phyloP scores from a whole-genome alignment of 2,329 filamentous ascomycete genomes.

The Penicillium sp. region DNA sequence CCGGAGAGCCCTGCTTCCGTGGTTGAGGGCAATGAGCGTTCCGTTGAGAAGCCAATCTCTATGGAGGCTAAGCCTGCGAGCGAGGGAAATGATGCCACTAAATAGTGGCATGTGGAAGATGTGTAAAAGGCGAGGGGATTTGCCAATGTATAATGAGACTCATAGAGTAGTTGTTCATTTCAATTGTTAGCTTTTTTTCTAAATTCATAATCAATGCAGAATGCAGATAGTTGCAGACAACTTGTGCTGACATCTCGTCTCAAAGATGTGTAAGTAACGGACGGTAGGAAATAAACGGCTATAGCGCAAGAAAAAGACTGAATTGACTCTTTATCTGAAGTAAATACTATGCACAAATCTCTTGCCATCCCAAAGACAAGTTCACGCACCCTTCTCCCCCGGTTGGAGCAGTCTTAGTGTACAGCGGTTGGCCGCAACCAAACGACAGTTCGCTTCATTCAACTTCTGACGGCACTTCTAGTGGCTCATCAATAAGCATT shows the following conservation, averaged over 20 bases:
- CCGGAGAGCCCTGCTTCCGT: constrained; percentile 44
- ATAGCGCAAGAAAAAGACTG: constrained; percentile 25
- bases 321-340: constrained; percentile 32
- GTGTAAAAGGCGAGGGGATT: constrained; percentile 6
- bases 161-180: constrained; percentile 14
- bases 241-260: not conserved
- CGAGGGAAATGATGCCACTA: constrained; percentile 50
- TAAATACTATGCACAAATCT: constrained; percentile 37
- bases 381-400: constrained; percentile 24
- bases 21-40: constrained; percentile 39
- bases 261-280: too few relatives aligned
- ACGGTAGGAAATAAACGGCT: not conserved
- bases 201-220: constrained; percentile 1
- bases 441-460: constrained; percentile 16
- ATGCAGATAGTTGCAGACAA: not conserved
- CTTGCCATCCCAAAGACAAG: constrained; percentile 25
- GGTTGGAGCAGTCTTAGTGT: constrained; percentile 30
- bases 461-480: constrained; percentile 13
- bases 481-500: constrained; percentile 15
- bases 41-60: constrained; percentile 36
- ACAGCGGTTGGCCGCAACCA: constrained; percentile 29
- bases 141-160: constrained; percentile 24
- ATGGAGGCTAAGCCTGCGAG: constrained; percentile 49
- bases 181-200: constrained; percentile 8
- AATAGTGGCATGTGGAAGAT: constrained; percentile 21